Conservation (phyloP, 164 flowering plant genomes). For the Aristolochia californica region DNA sequence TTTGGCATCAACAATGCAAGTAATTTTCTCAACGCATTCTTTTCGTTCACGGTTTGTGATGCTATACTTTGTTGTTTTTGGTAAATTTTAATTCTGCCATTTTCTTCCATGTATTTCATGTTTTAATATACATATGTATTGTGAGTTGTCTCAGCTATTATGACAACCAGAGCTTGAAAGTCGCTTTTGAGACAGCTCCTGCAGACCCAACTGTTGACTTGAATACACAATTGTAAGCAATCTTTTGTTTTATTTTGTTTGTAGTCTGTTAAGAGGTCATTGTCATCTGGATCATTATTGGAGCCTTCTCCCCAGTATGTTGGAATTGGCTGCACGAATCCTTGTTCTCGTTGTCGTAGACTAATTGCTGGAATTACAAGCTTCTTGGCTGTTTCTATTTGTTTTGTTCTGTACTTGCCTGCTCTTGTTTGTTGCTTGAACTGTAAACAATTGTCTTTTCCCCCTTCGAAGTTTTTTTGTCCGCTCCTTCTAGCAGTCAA, state of each 20-base stretch:
- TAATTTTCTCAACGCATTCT: constrained; percentile 61
- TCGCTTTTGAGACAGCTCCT: constrained; percentile 68
- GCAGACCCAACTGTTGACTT: constrained; percentile 97
- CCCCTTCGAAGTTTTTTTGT: too few species aligned
- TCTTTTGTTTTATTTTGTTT: background rate
- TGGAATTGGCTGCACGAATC: too few species aligned
- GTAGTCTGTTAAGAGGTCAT: too few species aligned
- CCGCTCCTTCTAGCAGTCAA: too few species aligned
- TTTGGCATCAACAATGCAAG: constrained; percentile 94
- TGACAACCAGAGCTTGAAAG: constrained; percentile 43
- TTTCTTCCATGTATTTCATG: constrained; percentile 3
- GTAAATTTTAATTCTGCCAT: background rate
- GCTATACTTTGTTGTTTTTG: background rate
- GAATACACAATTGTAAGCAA: constrained; percentile 81
- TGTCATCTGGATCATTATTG: too few species aligned
- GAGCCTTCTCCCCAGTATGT: too few species aligned
- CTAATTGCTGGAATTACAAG: too few species aligned
- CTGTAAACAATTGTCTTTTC: too few species aligned
- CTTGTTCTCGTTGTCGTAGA: too few species aligned
- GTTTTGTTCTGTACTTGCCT: too few species aligned
- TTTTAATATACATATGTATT: constrained; percentile 1
- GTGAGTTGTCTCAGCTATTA: constrained; percentile 41
- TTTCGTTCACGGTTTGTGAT: constrained; percentile 58
- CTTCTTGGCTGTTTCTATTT: too few species aligned
- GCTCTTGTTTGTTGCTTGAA: too few species aligned